A percentile compares a stretch with the other conserved stretches of the same genome.
Conservation (phyloP, 345 rosid genomes). For the Geranium brycei region DNA sequence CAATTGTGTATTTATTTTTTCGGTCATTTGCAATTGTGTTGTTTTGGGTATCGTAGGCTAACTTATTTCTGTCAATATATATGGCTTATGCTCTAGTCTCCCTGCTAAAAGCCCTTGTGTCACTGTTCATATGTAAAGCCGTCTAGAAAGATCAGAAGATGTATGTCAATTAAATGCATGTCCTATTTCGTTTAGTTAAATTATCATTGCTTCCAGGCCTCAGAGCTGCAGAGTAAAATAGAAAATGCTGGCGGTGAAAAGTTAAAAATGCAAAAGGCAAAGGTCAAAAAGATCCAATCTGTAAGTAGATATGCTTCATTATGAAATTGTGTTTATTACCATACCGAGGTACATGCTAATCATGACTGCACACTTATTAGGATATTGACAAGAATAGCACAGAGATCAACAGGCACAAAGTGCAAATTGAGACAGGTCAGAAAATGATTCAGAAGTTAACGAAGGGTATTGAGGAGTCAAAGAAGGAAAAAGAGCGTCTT, state of each 20-base stretch:
- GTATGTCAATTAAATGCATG: not conserved
- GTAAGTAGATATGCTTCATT: constrained; percentile 35
- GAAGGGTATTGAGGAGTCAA: constrained; percentile 71
- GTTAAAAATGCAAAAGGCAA: constrained; percentile 64
- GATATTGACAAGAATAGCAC: constrained; percentile 76
- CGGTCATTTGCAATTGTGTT: not conserved
- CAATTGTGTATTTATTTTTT: no score
- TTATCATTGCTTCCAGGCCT: constrained; percentile 36
- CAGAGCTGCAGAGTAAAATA: constrained; percentile 67
- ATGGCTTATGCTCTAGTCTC: constrained; percentile 5
- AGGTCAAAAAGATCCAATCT: constrained; percentile 68
- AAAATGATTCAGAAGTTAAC: constrained; percentile 80
- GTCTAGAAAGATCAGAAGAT: not conserved
- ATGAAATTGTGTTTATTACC: not conserved
- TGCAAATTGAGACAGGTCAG: constrained; percentile 73
- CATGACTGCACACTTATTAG: constrained; percentile 19
- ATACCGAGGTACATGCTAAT: not conserved
- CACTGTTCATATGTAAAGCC: constrained; percentile 1
- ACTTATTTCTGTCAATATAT: not conserved
- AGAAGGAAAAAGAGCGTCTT: constrained; percentile 62
- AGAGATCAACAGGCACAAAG: constrained; percentile 81
- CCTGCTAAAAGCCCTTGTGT: not conserved
- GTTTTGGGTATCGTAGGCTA: not conserved
- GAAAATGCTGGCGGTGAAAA: constrained; percentile 86
- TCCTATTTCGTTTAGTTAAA: not conserved